These are phyloP conservation scores for Murraya paniculata DNA, from an alignment of 345 rosid species.

Conservation along the genomic window DNA sequence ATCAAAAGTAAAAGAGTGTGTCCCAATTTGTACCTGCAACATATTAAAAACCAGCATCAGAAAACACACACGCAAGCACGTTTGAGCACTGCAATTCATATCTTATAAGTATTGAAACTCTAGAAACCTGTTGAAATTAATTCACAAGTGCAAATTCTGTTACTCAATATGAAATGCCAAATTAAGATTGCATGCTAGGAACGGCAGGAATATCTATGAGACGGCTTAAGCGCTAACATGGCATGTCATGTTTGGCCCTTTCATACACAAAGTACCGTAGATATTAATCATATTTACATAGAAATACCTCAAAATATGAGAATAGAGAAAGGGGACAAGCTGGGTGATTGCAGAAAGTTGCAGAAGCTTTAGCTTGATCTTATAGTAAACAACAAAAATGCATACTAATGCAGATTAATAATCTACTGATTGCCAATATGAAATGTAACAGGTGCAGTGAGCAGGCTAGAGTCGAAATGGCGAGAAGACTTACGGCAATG, in stretches of 20 bases:
- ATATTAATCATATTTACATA: neutral
- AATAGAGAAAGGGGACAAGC: neutral
- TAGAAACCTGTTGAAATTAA: neutral
- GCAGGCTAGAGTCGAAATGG: neutral
- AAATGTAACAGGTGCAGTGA: neutral
- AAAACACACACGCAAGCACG: neutral
- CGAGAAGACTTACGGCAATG: neutral
- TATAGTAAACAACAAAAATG: constrained; percentile 3
- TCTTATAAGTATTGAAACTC: neutral
- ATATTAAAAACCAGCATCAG: constrained; percentile 10
- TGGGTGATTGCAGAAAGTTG: neutral
- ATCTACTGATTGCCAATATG: neutral
- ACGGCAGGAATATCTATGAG: neutral
- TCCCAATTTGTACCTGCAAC: constrained; percentile 88
- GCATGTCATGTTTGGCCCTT: neutral
- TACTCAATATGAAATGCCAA: neutral
- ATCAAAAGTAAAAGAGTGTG: constrained; percentile 96
- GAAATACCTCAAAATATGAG: neutral
- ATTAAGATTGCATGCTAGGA: neutral
- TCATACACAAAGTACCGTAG: neutral
- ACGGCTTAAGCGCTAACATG: neutral
- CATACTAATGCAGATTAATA: constrained; percentile 7
- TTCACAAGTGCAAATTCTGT: neutral
- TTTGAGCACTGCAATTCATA: neutral
- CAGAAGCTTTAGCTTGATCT: constrained; percentile 1